Conservation (phyloP, 352 stramenopile genomes). For the Globisporangium polare region DNA sequence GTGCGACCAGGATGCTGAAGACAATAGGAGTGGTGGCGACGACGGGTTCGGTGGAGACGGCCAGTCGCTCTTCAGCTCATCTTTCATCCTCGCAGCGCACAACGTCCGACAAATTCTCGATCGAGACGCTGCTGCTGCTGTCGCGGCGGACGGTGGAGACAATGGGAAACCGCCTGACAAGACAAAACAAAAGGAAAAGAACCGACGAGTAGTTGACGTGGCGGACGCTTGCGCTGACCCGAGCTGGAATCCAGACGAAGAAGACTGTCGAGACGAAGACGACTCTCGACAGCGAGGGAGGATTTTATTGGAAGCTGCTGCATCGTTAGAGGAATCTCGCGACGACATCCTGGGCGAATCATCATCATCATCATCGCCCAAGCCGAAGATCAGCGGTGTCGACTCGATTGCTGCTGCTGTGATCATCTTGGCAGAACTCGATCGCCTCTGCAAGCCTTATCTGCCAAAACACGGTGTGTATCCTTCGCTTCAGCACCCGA, state of each 20-base stretch:
- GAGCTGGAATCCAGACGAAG: constrained; percentile 25
- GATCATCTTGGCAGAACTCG: constrained; percentile 76
- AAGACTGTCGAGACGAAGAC: constrained; percentile 53
- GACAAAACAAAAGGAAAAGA: constrained; percentile 15
- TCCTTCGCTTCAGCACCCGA: constrained; percentile 26
- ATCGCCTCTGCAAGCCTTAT: constrained; percentile 56
- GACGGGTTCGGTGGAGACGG: background rate
- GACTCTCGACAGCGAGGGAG: background rate
- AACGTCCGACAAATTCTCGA: constrained; percentile 12
- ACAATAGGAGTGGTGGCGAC: background rate
- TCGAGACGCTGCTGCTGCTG: too few relatives aligned
- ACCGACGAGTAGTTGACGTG: background rate
- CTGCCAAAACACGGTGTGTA: constrained; percentile 33
- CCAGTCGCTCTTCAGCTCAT: background rate
- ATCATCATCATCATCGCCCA: background rate
- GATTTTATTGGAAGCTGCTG: background rate
- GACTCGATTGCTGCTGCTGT: constrained; percentile 40
- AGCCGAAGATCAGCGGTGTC: background rate
- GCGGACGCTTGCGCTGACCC: background rate
- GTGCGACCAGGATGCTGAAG: constrained; percentile 12
- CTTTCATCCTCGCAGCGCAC: constrained; percentile 8
- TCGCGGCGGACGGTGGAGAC: background rate
- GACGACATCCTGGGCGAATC: background rate
- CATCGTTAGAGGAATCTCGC: background rate
- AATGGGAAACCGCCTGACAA: background rate